Conservation (phyloP, 1,284 basidiomycete genomes). For the Takashimella koratensis region DNA sequence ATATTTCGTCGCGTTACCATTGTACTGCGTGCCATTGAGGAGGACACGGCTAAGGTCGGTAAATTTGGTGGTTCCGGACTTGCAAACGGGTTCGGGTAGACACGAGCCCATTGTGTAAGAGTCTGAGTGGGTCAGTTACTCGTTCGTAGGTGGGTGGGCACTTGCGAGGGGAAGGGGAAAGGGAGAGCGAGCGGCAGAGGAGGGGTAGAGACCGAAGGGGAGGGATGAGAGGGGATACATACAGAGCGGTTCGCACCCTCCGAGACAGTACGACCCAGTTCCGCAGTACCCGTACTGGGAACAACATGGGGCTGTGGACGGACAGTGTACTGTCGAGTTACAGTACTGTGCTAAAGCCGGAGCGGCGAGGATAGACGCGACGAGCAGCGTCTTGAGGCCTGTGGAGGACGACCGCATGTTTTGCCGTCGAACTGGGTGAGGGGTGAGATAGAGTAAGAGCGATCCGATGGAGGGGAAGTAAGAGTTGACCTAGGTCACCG, state of each 20-base stretch:
- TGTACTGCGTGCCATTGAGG: constrained; percentile 55
- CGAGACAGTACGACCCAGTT: constrained; percentile 62
- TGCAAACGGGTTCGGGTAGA: constrained; percentile 66
- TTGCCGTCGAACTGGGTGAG: too few relatives aligned
- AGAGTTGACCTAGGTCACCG: too few relatives aligned
- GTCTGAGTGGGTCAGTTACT: constrained; percentile 13
- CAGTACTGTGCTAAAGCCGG: constrained; percentile 8
- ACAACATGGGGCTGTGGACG: constrained; percentile 63
- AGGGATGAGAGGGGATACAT: constrained; percentile 8
- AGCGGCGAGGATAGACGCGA: not conserved
- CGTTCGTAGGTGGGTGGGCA: not conserved
- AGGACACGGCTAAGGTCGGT: constrained; percentile 64
- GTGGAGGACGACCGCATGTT: not conserved
- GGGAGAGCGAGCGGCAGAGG: not conserved
- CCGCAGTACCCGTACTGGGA: constrained; percentile 75
- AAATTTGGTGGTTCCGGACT: constrained; percentile 63
- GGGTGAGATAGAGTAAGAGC: too few relatives aligned
- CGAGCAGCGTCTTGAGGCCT: not conserved
- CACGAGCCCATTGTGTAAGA: constrained; percentile 65
- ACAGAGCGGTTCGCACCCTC: constrained; percentile 73
- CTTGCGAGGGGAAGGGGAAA: not conserved
- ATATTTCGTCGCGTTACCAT: constrained; percentile 68
- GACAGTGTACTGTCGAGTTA: constrained; percentile 51
- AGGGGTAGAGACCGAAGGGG: not conserved
- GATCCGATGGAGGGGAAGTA: too few relatives aligned